Base-by-base conservation (phyloP, 2,329 filamentous ascomycete species). In the Cladophialophora bantiana region DNA sequence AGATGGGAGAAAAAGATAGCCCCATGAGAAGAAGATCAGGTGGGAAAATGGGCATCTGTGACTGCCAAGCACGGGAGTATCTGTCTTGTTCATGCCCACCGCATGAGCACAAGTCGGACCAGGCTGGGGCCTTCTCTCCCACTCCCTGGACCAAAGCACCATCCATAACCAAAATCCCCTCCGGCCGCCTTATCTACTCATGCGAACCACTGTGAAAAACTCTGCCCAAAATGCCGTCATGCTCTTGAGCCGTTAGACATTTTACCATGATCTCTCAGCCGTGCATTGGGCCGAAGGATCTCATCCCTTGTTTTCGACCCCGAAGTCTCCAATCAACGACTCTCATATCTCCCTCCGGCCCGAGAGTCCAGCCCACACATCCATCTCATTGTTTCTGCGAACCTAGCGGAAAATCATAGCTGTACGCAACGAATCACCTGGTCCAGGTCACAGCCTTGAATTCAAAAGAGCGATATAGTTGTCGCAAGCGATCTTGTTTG, bases 251-350 rank as follows among this genome's bases (percentile, higher is more conserved):
- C 52, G 60, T 62, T 66, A 40, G 38, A 45, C 18, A 38, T 66
- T 50, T 26, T 45, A 52, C 31, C 57, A 55, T 60, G 57, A 56
- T 57, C 66, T 66, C 63, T 26, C 64, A 67, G 60, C 64, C 63
- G 66, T 70, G 66, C 68, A 64, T 70, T 64, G 66, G 53, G 58
- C 42, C 13, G 50, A 66, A 60, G 58, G 42, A 63, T 62, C 56
- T 58, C 42, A 59, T 45, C 54, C 60, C 64, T 63, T 70, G 63
- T 64, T 62, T 70, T 42, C n/a, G 62, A 50, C 64, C 45, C 63
- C 56, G 48, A 65, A 60, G 38, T 59, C 64, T 50, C 68, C 68
- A 68, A 64, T 68, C 65, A 68, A 20, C 55, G 31, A 13, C 10
- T 5, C 26, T 45, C 54, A 15, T 52, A 42, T 55, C 52, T 18